phyloP scores from a whole-genome alignment of 192 early-diverging fungal species.

The Entomortierella lignicola region DNA sequence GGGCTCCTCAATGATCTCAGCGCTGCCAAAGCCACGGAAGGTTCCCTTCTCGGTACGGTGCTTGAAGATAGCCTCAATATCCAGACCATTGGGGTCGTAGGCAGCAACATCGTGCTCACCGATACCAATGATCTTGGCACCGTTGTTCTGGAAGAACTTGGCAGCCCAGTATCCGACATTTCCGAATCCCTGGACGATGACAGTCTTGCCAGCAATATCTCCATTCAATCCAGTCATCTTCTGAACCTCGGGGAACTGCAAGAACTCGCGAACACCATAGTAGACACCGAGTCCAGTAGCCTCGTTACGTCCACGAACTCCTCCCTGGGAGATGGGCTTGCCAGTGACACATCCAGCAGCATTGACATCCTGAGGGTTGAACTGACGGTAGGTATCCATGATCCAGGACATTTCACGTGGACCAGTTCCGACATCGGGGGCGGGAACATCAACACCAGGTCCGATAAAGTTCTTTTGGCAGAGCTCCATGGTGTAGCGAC shows the following conservation, averaged over 20 bases:
- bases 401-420: constrained; percentile 90
- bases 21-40: constrained; percentile 75
- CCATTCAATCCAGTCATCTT: constrained; percentile 72
- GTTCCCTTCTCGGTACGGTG: constrained; percentile 72
- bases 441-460: constrained; percentile 85
- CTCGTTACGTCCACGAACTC: constrained; percentile 86
- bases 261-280: constrained; percentile 85
- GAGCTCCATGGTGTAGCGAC: constrained; percentile 84
- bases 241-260: constrained; percentile 83
- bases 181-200: constrained; percentile 88
- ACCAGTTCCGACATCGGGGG: constrained; percentile 86
- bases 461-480: constrained; percentile 91
- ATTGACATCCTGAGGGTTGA: constrained; percentile 83
- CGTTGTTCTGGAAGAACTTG: constrained; percentile 86
- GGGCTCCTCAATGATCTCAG: constrained; percentile 68
- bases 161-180: constrained; percentile 89
- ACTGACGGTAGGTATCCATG: constrained; percentile 87
- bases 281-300: constrained; percentile 87
- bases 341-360: constrained; percentile 87
- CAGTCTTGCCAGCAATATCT: constrained; percentile 67
- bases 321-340: constrained; percentile 82
- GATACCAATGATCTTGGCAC: constrained; percentile 82
- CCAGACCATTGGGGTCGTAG: constrained; percentile 72
- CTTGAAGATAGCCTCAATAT: constrained; percentile 75
- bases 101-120: constrained; percentile 76